These are phyloP conservation scores for Adansonia grandidieri DNA, from an alignment of 441 rosid genomes.

Conservation along the genomic window DNA sequence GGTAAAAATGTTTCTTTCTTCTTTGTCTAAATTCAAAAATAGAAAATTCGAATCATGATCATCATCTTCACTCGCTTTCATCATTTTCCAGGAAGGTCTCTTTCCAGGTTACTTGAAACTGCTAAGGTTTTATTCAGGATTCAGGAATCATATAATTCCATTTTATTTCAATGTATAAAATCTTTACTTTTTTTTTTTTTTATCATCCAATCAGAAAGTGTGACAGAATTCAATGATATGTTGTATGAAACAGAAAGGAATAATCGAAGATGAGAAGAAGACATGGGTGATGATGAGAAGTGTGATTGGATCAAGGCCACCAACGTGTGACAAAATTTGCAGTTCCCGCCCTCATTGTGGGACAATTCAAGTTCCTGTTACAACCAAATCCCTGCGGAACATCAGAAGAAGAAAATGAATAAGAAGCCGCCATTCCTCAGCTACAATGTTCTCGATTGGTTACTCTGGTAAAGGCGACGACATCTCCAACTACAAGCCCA, in stretches of 20 bases:
- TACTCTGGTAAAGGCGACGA: slow-evolving; percentile 63
- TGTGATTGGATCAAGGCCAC: slow-evolving; percentile 84
- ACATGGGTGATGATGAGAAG: slow-evolving; percentile 39
- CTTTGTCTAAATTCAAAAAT: background rate
- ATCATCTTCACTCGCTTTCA: background rate
- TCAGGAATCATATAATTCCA: background rate
- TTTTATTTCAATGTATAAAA: background rate
- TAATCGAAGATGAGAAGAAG: slow-evolving; percentile 34
- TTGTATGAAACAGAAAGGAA: slow-evolving; percentile 38
- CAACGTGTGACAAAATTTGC: slow-evolving; percentile 81
- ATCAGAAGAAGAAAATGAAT: no score
- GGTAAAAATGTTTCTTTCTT: slow-evolving; percentile 36
- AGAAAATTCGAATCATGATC: background rate
- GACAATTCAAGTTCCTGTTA: slow-evolving; percentile 85
- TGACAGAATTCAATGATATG: background rate
- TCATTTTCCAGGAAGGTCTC: slow-evolving; percentile 37
- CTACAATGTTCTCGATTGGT: slow-evolving; percentile 36
- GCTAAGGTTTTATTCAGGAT: slow-evolving; percentile 32
- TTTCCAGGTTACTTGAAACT: slow-evolving; percentile 34
- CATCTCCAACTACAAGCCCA: slow-evolving; percentile 84
- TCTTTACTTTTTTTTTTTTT: background rate
- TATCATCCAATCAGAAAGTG: background rate
- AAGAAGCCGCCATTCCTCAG: slow-evolving; percentile 4
- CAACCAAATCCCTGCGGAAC: slow-evolving; percentile 33
- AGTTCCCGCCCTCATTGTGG: slow-evolving; percentile 71